Conservation (phyloP, 169 alveolate species). For the Neospora caninum region DNA sequence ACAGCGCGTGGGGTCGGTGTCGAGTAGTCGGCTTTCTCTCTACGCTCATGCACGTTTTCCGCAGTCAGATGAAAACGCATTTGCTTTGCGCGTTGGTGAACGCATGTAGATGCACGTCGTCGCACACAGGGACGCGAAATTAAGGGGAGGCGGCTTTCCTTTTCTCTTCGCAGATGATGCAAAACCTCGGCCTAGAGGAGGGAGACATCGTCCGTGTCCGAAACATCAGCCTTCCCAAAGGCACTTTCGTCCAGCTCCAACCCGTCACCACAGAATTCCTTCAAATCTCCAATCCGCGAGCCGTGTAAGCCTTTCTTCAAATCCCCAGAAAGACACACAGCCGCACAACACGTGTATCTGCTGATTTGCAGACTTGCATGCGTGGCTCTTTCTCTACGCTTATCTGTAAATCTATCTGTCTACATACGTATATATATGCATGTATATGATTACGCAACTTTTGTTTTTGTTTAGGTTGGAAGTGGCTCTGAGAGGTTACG, state of each 20-base stretch:
- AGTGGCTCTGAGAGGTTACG: conserved; percentile 74
- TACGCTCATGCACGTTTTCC: too few relatives aligned
- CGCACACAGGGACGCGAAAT: too few relatives aligned
- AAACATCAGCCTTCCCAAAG: conserved; percentile 85
- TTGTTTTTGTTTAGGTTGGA: conserved; percentile 50
- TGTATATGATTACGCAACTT: too few relatives aligned
- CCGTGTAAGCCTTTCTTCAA: conserved; percentile 74
- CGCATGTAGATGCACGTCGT: too few relatives aligned
- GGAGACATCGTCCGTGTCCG: conserved; percentile 84
- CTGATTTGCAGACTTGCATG: too few relatives aligned
- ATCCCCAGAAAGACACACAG: background rate
- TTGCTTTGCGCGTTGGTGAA: too few relatives aligned
- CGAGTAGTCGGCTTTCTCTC: too few relatives aligned
- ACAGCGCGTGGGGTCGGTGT: too few relatives aligned
- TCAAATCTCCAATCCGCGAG: conserved; percentile 89
- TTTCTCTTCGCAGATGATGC: conserved; percentile 81
- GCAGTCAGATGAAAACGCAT: too few relatives aligned
- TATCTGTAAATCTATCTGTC: background rate
- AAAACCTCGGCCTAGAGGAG: conserved; percentile 82
- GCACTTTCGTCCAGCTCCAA: conserved; percentile 88
- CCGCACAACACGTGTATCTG: background rate
- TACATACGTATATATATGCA: background rate
- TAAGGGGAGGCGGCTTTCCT: too few relatives aligned
- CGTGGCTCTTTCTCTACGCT: too few relatives aligned
- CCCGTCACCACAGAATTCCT: conserved; percentile 90